Evolutionary conservation across 208 protist species (phyloP).

Genomic region (Angomonas deanei): DNA sequence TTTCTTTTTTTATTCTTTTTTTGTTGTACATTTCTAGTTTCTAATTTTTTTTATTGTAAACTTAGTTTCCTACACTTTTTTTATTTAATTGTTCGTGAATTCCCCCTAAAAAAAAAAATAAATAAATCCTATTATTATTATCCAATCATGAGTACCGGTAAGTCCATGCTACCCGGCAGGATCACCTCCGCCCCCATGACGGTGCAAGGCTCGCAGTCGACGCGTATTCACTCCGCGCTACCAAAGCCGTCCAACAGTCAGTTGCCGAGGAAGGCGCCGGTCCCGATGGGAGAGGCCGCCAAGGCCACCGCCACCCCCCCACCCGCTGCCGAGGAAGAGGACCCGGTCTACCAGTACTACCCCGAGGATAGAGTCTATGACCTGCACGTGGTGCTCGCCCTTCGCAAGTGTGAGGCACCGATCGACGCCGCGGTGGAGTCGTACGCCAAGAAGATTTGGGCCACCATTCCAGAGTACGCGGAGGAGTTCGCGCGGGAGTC

Average conservation of each 20-base stretch:
- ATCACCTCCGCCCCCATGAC: not conserved
- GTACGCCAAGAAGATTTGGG: constrained; percentile 62
- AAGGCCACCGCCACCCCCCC: not conserved
- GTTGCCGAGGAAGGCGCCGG: not conserved
- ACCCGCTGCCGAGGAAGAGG: not conserved
- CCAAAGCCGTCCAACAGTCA: not conserved
- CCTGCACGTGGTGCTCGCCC: constrained; percentile 40
- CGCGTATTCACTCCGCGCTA: not conserved
- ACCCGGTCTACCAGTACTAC: constrained; percentile 10
- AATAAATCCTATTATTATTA: not conserved
- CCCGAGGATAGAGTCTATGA: constrained; percentile 68
- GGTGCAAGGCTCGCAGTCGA: not conserved
- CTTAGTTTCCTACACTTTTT: constrained; percentile 6
- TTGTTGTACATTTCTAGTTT: too few relatives aligned
- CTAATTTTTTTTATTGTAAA: not conserved
- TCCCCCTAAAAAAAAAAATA: not conserved
- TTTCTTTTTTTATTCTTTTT: not conserved
- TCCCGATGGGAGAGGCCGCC: not conserved
- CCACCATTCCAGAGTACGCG: constrained; percentile 72
- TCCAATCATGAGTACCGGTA: not conserved
- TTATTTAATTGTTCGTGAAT: not conserved
- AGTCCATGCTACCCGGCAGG: not conserved
- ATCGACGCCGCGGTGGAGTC: constrained; percentile 36
- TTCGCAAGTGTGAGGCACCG: constrained; percentile 27
- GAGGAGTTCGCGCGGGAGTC: constrained; percentile 64